A percentile compares a stretch with the other conserved stretches of the same genome.
These are phyloP conservation scores for Rhizophagus sp. DNA, from an alignment of 192 early-diverging fungal species.

Conservation along the genomic window DNA sequence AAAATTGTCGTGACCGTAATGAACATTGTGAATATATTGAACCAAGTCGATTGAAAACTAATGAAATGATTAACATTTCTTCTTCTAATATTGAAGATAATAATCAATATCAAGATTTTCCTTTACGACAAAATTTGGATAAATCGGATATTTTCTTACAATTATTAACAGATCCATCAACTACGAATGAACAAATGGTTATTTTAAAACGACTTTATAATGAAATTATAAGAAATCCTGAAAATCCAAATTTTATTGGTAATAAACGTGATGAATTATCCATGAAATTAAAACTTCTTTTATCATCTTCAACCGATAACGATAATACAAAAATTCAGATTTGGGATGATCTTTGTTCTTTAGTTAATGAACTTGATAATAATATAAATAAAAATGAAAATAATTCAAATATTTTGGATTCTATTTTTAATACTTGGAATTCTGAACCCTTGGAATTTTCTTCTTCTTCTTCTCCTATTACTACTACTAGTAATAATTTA, in stretches of 20 bases:
- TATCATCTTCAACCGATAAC: neutral
- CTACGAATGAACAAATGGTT: neutral
- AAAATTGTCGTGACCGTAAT: neutral
- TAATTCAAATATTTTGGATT: no score
- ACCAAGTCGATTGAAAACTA: neutral
- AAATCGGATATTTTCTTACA: neutral
- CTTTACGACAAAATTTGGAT: neutral
- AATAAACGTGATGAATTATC: neutral
- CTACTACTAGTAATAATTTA: neutral
- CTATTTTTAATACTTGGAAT: neutral
- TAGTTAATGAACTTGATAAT: neutral
- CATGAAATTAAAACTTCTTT: neutral
- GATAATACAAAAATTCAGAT: neutral
- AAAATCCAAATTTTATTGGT: neutral
- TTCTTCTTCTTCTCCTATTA: neutral
- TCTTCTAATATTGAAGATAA: neutral
- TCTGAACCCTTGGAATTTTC: neutral
- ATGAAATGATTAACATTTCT: neutral
- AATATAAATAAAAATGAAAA: no score
- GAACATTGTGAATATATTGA: neutral
- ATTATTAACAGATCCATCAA: neutral
- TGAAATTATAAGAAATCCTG: neutral
- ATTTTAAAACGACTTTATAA: neutral
- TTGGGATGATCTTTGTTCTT: neutral
- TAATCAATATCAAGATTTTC: neutral